Conservation (phyloP, 208 protist genomes). For the Leishmania martiniquensis region DNA sequence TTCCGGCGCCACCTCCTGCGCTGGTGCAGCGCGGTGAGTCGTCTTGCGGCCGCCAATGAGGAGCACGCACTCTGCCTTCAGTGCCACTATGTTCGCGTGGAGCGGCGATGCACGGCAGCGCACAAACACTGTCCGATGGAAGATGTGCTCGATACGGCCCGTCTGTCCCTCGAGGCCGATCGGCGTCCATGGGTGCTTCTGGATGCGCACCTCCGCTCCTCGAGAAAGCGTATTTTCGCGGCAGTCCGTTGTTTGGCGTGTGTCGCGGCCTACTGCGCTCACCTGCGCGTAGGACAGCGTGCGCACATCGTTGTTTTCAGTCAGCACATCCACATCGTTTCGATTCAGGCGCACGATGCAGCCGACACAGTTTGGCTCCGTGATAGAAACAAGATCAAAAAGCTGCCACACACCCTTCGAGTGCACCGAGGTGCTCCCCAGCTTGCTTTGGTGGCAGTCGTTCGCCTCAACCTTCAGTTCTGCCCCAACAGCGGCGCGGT, state of each 20-base stretch:
- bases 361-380: conserved; percentile 64
- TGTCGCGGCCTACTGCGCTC: conserved; percentile 49
- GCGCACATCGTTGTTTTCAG: conserved; percentile 76
- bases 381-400: conserved; percentile 84
- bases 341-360: conserved; percentile 78
- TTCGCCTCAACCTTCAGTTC: conserved; percentile 82
- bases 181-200: conserved; percentile 59
- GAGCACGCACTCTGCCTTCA: conserved; percentile 68
- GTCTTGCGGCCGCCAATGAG: conserved; percentile 79
- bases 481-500: conserved; percentile 51
- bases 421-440: conserved; percentile 71
- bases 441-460: conserved; percentile 87
- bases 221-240: conserved; percentile 77
- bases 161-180: conserved; percentile 71
- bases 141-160: conserved; percentile 86
- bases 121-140: conserved; percentile 84
- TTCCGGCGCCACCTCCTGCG: conserved; percentile 7
- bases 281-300: conserved; percentile 75
- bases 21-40: conserved; percentile 31
- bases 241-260: conserved; percentile 70
- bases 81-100: conserved; percentile 78
- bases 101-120: conserved; percentile 60
- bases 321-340: conserved; percentile 81
- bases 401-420: conserved; percentile 68
- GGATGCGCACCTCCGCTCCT: conserved; percentile 77